These are phyloP conservation scores for Heimioporus sp. DNA, from an alignment of 768 basidiomycete genomes.

Conservation along the genomic window DNA sequence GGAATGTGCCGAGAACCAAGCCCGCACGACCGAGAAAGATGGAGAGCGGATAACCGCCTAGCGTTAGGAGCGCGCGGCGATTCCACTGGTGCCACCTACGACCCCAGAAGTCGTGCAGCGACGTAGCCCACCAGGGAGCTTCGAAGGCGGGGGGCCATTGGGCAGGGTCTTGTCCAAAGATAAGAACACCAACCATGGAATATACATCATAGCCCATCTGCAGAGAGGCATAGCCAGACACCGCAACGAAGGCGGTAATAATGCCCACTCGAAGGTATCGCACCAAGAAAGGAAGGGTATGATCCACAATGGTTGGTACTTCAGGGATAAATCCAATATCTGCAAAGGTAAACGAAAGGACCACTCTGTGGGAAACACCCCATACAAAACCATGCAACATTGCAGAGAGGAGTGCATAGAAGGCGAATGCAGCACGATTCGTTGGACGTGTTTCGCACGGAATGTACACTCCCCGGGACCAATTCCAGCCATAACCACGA, in stretches of 20 bases:
- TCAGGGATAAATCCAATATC: slow-evolving; percentile 18
- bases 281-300: slow-evolving; percentile 23
- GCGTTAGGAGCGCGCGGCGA: slow-evolving; percentile 30
- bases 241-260: slow-evolving; percentile 42
- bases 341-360: slow-evolving; percentile 43
- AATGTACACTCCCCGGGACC: slow-evolving; percentile 38
- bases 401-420: slow-evolving; percentile 33
- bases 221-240: slow-evolving; percentile 45
- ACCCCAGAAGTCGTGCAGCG: slow-evolving; percentile 38
- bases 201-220: slow-evolving; percentile 31
- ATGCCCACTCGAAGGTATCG: slow-evolving; percentile 39
- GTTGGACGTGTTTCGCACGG: slow-evolving; percentile 40
- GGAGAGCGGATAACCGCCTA: slow-evolving; percentile 31
- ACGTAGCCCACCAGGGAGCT: slow-evolving; percentile 36
- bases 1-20: slow-evolving; percentile 53
- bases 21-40: slow-evolving; percentile 47
- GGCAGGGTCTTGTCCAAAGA: slow-evolving; percentile 28
- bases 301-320: slow-evolving; percentile 31
- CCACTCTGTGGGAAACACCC: slow-evolving; percentile 43
- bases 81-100: slow-evolving; percentile 40
- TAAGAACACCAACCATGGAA: slow-evolving; percentile 21
- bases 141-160: slow-evolving; percentile 35
- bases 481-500: slow-evolving; percentile 63
- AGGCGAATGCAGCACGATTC: slow-evolving; percentile 37
- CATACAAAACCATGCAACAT: slow-evolving; percentile 38